phyloP scores from a whole-genome alignment of 257 asterid genomes.

The Plantago elongata region DNA sequence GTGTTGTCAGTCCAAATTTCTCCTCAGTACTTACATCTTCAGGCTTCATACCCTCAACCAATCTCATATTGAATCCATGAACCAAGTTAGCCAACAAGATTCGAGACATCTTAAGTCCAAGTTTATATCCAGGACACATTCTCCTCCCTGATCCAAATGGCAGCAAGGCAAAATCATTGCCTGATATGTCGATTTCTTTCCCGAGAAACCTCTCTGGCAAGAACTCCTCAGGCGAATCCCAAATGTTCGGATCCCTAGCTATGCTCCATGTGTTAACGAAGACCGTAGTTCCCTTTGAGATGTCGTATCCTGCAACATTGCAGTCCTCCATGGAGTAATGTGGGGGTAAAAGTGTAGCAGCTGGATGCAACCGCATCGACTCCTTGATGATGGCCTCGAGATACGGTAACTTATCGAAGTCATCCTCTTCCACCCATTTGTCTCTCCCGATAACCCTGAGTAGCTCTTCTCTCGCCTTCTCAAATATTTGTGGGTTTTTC shows the following conservation, averaged over 20 bases:
- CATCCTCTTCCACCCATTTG: constrained; percentile 8
- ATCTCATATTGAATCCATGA: constrained; percentile 23
- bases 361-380: constrained; percentile 16
- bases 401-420: background rate
- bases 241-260: background rate
- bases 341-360: constrained; percentile 8
- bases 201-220: constrained; percentile 15
- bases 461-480: constrained; percentile 18
- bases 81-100: constrained; percentile 21
- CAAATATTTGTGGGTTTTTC: background rate
- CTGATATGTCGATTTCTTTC: constrained; percentile 4
- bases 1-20: constrained; percentile 8
- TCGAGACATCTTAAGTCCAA: constrained; percentile 14
- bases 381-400: constrained; percentile 19
- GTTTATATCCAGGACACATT: constrained; percentile 11
- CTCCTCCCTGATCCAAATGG: constrained; percentile 16
- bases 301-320: constrained; percentile 12
- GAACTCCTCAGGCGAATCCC: constrained; percentile 8
- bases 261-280: constrained; percentile 12
- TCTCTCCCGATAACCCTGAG: constrained; percentile 2
- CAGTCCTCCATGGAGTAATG: constrained; percentile 16
- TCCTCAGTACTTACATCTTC: constrained; percentile 16
- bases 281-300: constrained; percentile 6
- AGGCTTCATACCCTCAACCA: constrained; percentile 13
- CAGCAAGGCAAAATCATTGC: constrained; percentile 11